phyloP scores from a whole-genome alignment of 768 basidiomycete species.

The Boletus vinaceobasis region DNA sequence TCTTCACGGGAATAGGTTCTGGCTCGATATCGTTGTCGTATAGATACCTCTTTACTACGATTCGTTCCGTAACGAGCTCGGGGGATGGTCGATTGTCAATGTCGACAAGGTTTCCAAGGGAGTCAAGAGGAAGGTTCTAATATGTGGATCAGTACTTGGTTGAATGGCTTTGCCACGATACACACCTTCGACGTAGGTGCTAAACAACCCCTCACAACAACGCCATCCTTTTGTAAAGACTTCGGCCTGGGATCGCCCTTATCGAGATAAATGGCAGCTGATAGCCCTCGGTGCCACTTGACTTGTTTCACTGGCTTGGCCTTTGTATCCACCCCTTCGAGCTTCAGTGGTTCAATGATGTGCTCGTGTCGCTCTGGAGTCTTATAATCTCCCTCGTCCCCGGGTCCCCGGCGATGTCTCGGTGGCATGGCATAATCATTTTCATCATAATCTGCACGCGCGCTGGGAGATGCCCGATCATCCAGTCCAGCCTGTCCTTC shows the following conservation, averaged over 20 bases:
- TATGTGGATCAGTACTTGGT: conserved; percentile 5
- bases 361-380: conserved; percentile 52
- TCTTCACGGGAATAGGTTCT: conserved; percentile 37
- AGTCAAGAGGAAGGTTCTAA: conserved; percentile 62
- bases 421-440: conserved; percentile 21
- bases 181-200: conserved; percentile 64
- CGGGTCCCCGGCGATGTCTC: conserved; percentile 62
- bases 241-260: conserved; percentile 55
- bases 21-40: conserved; percentile 67
- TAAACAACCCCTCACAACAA: conserved; percentile 60
- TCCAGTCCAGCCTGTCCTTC: conserved; percentile 26
- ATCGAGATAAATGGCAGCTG: conserved; percentile 58
- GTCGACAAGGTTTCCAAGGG: conserved; percentile 66
- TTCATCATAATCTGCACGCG: conserved; percentile 21
- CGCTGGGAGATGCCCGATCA: conserved; percentile 1
- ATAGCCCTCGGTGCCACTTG: conserved; percentile 74
- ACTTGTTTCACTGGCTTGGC: conserved; percentile 50
- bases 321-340: conserved; percentile 32
- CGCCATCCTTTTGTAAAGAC: conserved; percentile 39
- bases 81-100: conserved; percentile 48
- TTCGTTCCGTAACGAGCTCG: conserved; percentile 59
- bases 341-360: conserved; percentile 39
- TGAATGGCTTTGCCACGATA: neutral
- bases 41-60: conserved; percentile 74
- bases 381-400: conserved; percentile 79